A percentile compares a stretch with the other conserved stretches of the same genome.
Evolutionary conservation across 495 filamentous ascomycete species (phyloP).

Genomic region (Talaromyces liani): DNA sequence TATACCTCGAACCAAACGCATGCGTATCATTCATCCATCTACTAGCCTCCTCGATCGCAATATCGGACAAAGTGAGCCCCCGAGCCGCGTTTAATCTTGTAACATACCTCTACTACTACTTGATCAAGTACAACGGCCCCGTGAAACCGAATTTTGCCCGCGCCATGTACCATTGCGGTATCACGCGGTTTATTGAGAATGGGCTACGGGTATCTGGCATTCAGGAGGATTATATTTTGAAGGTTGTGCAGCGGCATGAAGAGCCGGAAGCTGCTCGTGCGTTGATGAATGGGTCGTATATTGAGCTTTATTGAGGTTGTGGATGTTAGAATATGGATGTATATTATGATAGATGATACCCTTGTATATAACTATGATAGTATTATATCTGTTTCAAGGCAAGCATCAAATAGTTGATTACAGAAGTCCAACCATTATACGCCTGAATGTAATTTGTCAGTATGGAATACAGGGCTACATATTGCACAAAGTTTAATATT

Average conservation of each 20-base stretch:
- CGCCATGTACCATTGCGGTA: slow-evolving; percentile 40
- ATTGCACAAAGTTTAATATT: not conserved
- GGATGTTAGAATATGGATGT: not conserved
- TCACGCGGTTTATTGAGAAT: slow-evolving; percentile 30
- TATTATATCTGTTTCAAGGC: not conserved
- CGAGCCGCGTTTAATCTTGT: slow-evolving; percentile 31
- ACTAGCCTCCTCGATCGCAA: slow-evolving; percentile 29
- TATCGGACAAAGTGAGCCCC: slow-evolving; percentile 22
- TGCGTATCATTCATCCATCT: slow-evolving; percentile 32
- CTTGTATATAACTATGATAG: not conserved
- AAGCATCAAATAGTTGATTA: not conserved
- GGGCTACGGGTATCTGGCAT: slow-evolving; percentile 18
- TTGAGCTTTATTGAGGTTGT: slow-evolving; percentile 3
- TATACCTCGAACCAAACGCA: slow-evolving; percentile 29
- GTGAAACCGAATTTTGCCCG: slow-evolving; percentile 32
- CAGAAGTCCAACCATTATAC: not conserved
- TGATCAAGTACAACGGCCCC: slow-evolving; percentile 28
- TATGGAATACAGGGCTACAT: not conserved
- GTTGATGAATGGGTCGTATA: slow-evolving; percentile 12
- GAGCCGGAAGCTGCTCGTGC: slow-evolving; percentile 23
- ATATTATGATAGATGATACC: not conserved
- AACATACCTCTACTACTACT: slow-evolving; percentile 31
- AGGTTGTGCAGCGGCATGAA: slow-evolving; percentile 27
- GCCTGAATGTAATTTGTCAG: not conserved
- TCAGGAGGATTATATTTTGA: slow-evolving; percentile 31